Conservation (phyloP, 495 filamentous ascomycete species). For the Daldinia decipiens region DNA sequence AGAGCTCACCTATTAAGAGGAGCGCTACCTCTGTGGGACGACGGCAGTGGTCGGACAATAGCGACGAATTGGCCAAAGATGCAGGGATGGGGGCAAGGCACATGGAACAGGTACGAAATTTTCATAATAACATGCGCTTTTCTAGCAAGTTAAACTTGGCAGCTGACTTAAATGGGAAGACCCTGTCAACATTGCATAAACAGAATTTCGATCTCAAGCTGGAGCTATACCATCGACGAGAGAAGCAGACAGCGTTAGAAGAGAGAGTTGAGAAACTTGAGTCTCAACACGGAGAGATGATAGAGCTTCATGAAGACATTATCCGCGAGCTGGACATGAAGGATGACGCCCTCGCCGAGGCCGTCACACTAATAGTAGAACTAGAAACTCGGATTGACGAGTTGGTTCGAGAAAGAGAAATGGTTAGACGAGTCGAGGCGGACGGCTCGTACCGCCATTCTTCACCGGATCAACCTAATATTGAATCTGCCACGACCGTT, state of each 20-base stretch:
- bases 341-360: conserved; percentile 82
- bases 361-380: conserved; percentile 79
- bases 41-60: conserved; percentile 48
- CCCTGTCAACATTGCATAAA: conserved; percentile 73
- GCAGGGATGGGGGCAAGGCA: conserved; percentile 60
- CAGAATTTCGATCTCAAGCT: conserved; percentile 92
- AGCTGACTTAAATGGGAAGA: conserved; percentile 40
- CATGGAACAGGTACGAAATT: conserved; percentile 53
- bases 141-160: conserved; percentile 3
- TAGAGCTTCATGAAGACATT: conserved; percentile 55
- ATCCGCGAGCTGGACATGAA: conserved; percentile 73
- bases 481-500: conserved; percentile 21
- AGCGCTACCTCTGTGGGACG: conserved; percentile 46
- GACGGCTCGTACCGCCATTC: conserved; percentile 46
- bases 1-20: conserved; percentile 48
- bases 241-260: conserved; percentile 65
- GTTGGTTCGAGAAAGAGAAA: conserved; percentile 57
- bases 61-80: conserved; percentile 50
- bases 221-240: conserved; percentile 79
- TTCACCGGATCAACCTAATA: conserved; percentile 9
- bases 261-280: conserved; percentile 70
- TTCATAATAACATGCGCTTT: conserved; percentile 13
- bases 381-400: conserved; percentile 75
- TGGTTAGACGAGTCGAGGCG: conserved; percentile 53
- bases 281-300: conserved; percentile 58